phyloP scores from a whole-genome alignment of 495 filamentous ascomycete species.

The Penicillium canescens region DNA sequence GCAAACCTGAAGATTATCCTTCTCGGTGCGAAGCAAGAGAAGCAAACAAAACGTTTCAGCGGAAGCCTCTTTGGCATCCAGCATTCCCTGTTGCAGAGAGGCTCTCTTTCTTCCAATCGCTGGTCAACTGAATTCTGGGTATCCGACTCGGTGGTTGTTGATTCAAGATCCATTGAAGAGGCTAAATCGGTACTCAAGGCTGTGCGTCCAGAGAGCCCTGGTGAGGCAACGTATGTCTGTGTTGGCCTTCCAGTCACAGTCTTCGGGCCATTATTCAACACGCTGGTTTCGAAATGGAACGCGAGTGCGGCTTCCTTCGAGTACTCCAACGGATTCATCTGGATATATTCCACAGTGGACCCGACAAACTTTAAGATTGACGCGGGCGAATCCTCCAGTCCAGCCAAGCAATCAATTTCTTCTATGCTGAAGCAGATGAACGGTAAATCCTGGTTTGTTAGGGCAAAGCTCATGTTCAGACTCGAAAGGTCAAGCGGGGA shows the following conservation, averaged over 20 bases:
- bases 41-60: background rate
- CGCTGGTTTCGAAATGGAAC: conserved; percentile 7
- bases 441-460: too few species aligned
- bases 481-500: too few species aligned
- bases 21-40: background rate
- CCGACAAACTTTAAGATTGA: background rate
- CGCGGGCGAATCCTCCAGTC: too few species aligned
- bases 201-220: too few species aligned
- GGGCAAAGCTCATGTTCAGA: too few species aligned
- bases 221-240: too few species aligned
- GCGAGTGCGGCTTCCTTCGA: conserved; percentile 7
- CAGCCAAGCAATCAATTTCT: background rate
- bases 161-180: too few species aligned
- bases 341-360: conserved; percentile 4
- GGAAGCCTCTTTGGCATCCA: conserved; percentile 1
- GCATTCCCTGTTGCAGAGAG: background rate
- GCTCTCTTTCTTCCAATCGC: too few species aligned
- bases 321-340: conserved; percentile 8
- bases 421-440: background rate
- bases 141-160: too few species aligned
- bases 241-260: too few species aligned
- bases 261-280: conserved; percentile 12
- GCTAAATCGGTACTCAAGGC: too few species aligned
- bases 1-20: conserved; percentile 8
- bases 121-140: too few species aligned